A percentile compares a stretch with the other conserved stretches of the same genome.
phyloP scores from a whole-genome alignment of 2,329 filamentous ascomycete genomes.

The Diplocarpon mali region DNA sequence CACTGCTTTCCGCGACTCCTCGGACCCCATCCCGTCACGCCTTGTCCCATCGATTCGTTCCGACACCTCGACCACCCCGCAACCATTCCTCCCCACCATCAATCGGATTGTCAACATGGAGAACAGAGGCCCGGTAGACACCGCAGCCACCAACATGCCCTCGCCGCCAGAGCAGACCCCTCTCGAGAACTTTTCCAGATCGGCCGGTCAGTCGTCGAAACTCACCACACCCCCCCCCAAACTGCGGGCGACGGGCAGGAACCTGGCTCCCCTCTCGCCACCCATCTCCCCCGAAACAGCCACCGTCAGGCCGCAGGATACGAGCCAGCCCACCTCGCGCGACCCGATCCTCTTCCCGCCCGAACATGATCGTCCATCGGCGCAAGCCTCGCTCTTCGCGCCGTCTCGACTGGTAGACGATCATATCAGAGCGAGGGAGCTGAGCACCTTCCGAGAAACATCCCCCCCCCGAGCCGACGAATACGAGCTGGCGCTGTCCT shows the following conservation, averaged over 20 bases:
- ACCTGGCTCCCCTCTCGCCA: conserved; percentile 38
- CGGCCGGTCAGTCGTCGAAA: conserved; percentile 14
- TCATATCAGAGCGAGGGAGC: conserved; percentile 24
- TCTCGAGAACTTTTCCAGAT: conserved; percentile 37
- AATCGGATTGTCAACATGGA: conserved; percentile 19
- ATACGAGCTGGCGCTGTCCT: conserved; percentile 41
- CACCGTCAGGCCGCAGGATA: conserved; percentile 11
- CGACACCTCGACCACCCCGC: conserved; percentile 14
- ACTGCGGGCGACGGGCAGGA: conserved; percentile 30
- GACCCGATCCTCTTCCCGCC: conserved; percentile 50
- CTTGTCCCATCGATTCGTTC: conserved; percentile 10
- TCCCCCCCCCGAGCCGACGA: conserved; percentile 40
- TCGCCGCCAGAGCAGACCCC: conserved; percentile 48
- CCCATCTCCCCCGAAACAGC: conserved; percentile 43
- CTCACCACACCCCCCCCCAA: conserved; percentile 22
- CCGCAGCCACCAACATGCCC: conserved; percentile 44
- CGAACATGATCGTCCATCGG: conserved; percentile 33
- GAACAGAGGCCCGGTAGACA: conserved; percentile 18
- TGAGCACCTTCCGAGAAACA: conserved; percentile 31
- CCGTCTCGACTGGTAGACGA: conserved; percentile 38
- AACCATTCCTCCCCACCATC: conserved; percentile 13
- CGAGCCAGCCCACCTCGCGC: conserved; percentile 27
- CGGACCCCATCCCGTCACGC: conserved; percentile 13
- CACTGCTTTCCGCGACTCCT: conserved; percentile 22
- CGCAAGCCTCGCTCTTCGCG: conserved; percentile 41